These are phyloP conservation scores for Nothopassalora personata DNA, from an alignment of 2,329 filamentous ascomycete genomes.

Conservation along the genomic window DNA sequence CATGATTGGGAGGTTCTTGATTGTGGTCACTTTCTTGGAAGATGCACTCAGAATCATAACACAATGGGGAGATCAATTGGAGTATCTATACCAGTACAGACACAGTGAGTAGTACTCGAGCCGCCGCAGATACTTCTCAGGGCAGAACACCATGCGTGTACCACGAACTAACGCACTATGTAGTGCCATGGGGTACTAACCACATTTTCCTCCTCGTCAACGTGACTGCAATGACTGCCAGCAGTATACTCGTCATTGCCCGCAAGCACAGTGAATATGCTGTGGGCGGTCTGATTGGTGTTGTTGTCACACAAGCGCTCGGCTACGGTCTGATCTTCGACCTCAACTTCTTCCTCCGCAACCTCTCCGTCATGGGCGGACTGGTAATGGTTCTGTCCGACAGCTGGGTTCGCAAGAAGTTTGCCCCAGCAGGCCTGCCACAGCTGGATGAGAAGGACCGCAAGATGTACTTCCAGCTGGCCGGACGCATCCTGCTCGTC, in stretches of 20 bases:
- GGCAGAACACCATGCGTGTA: neutral
- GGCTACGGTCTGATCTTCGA: constrained; percentile 98
- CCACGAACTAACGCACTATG: constrained; percentile 3
- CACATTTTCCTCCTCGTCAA: constrained; percentile 91
- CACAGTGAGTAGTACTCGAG: constrained; percentile 62
- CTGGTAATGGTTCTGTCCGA: constrained; percentile 97
- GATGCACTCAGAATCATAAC: constrained; percentile 94
- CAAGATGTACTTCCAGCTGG: constrained; percentile 99
- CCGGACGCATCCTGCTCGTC: constrained; percentile 89
- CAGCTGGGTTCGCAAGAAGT: constrained; percentile 95
- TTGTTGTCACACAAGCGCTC: constrained; percentile 88
- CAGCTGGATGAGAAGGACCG: constrained; percentile 97
- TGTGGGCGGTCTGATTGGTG: constrained; percentile 79
- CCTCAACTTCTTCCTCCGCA: constrained; percentile 99
- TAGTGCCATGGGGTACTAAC: constrained; percentile 82
- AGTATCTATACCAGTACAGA: constrained; percentile 88
- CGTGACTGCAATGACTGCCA: constrained; percentile 77
- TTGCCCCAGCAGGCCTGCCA: constrained; percentile 90
- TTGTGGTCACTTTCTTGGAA: constrained; percentile 97
- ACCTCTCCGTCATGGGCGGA: constrained; percentile 93
- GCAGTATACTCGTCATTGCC: constrained; percentile 75
- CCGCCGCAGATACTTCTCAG: neutral
- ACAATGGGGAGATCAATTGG: constrained; percentile 92
- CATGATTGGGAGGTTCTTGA: constrained; percentile 91
- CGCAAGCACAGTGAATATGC: constrained; percentile 92